phyloP scores from a whole-genome alignment of 805 yeast species.

The Yarrowia divulgata region DNA sequence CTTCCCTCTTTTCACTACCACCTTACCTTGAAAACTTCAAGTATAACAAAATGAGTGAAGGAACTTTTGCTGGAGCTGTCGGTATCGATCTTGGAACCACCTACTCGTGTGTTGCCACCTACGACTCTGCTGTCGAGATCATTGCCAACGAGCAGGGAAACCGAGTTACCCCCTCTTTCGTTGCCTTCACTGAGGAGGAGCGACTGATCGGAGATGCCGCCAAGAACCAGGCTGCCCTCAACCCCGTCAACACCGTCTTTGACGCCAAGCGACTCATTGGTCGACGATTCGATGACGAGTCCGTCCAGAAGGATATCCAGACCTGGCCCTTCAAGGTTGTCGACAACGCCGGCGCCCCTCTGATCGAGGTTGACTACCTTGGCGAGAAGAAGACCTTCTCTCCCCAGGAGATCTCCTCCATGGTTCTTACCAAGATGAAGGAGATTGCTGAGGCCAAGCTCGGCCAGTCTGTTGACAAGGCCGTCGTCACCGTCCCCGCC shows the following conservation, averaged over 20 bases:
- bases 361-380: constrained; percentile 79
- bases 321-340: constrained; percentile 90
- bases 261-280: constrained; percentile 96
- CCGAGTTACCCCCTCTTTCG: constrained; percentile 96
- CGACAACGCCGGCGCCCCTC: constrained; percentile 77
- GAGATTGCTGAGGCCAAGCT: constrained; percentile 83
- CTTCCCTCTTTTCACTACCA: constrained; percentile 36
- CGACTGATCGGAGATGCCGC: constrained; percentile 97
- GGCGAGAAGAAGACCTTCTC: constrained; percentile 87
- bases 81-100: constrained; percentile 99
- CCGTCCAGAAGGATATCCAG: constrained; percentile 88
- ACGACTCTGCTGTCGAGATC: constrained; percentile 92
- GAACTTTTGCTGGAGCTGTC: constrained; percentile 99
- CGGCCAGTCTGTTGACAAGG: constrained; percentile 80
- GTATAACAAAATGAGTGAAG: constrained; percentile 58
- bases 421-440: constrained; percentile 90
- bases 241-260: constrained; percentile 84
- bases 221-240: constrained; percentile 95
- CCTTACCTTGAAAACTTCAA: constrained; percentile 33
- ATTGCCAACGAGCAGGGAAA: constrained; percentile 98
- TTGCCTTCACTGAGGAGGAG: constrained; percentile 91
- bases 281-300: constrained; percentile 82
- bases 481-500: constrained; percentile 87
- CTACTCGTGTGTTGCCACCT: constrained; percentile 95
- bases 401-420: constrained; percentile 94